Evolutionary conservation across 306 rosid species (phyloP), one percentile per base, ranked within the genome.

Genomic region (Hippophae gyantsensis): DNA sequence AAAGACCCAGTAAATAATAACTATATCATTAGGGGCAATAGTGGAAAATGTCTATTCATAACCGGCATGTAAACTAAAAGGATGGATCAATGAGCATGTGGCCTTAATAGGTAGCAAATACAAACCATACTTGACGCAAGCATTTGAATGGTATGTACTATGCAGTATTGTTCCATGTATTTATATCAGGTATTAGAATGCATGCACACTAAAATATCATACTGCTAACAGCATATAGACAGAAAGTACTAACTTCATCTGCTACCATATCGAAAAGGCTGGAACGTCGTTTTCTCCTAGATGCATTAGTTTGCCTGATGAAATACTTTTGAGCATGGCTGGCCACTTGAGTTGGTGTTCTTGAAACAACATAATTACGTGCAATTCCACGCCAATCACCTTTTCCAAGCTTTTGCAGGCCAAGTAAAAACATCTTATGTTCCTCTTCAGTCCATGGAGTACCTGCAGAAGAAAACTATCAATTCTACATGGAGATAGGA

Each of bases 381-480:
- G 99, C 93, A 14, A 92, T 92, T 70, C 99, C 99, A 63, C 99
- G 96, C 99, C 99, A 92, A 72, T 92, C 99, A 50, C 99, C 99
- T 85, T 92, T 92, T 52, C 99, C 99, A 60, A 88, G 90, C 78
- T 85, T 92, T 78, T 92, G 93, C 73, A 92, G 71, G 69, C 99
- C 99, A 23, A 88, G 88, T 70, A 92, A 77, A 74, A 92, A 92
- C 99, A 92, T 88, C 73, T 96, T 85, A 69, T 92, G 99, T 61
- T 92, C 99, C 74, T 88, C 99, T 73, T 92, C 99, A 46, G 99
- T 92, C 99, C 99, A 92, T 3, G 99, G 99, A 74, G 78, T 80
- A 42, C 99, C 99, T 92, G 77, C 72, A 73, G 49, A 74, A 18
- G 18, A 32, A 45, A 62, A 52, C 56, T 54, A 65, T 56, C 41